These are phyloP conservation scores for Calocybe gangraenosa DNA, from an alignment of 768 basidiomycete genomes.

Conservation along the genomic window DNA sequence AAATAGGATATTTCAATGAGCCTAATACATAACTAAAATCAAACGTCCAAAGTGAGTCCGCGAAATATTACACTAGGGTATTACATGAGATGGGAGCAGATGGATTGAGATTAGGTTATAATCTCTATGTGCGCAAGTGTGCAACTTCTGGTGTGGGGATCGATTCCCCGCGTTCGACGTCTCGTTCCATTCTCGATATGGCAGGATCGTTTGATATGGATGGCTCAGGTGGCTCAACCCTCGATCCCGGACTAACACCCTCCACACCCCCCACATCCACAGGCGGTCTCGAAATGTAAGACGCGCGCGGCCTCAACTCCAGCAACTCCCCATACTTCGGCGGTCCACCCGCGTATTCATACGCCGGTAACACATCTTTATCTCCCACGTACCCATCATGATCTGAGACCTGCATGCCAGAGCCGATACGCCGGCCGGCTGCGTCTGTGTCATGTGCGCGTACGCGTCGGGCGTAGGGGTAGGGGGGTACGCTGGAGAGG, in stretches of 20 bases:
- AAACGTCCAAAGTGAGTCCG: too few relatives aligned
- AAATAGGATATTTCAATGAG: too few relatives aligned
- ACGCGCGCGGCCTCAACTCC: background rate
- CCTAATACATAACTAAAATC: too few relatives aligned
- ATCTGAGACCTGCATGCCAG: constrained; percentile 16
- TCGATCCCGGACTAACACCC: background rate
- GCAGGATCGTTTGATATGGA: background rate
- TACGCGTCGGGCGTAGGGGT: constrained; percentile 19
- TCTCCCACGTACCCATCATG: constrained; percentile 29
- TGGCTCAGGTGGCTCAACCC: background rate
- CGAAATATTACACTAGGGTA: too few relatives aligned
- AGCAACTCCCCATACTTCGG: constrained; percentile 37
- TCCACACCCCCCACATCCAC: background rate
- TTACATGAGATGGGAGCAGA: too few relatives aligned
- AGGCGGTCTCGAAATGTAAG: background rate
- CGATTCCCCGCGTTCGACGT: background rate
- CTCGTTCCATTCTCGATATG: background rate
- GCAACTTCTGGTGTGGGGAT: background rate
- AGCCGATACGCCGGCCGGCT: constrained; percentile 30
- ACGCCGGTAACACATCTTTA: constrained; percentile 46
- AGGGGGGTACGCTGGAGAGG: constrained; percentile 19
- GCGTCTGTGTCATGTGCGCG: constrained; percentile 35
- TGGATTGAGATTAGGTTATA: too few relatives aligned
- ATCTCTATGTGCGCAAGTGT: too few relatives aligned
- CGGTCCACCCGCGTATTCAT: constrained; percentile 39